These are phyloP conservation scores for Thielaviopsis cerberus DNA, from an alignment of 2,329 filamentous ascomycete species.

Conservation along the genomic window DNA sequence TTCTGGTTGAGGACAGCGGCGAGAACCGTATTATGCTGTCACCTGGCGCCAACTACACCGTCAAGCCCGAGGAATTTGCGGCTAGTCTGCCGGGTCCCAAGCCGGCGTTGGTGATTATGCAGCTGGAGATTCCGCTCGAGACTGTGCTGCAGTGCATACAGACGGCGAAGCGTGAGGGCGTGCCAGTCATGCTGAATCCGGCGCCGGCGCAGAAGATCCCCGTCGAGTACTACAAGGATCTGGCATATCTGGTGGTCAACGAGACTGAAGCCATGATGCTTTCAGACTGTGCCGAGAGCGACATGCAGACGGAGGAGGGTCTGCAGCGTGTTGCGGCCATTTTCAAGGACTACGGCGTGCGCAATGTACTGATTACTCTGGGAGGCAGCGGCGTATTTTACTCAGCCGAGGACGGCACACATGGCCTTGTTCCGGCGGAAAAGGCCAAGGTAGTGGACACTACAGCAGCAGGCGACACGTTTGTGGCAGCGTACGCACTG, in stretches of 20 bases:
- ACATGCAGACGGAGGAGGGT: conserved; percentile 4
- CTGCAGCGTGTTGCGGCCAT: conserved; percentile 14
- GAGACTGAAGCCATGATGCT: conserved; percentile 54
- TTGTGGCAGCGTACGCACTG: conserved; percentile 48
- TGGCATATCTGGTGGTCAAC: conserved; percentile 54
- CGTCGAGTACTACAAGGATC: conserved; percentile 33
- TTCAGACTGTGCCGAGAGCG: conserved; percentile 2
- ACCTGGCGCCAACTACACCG: conserved; percentile 31
- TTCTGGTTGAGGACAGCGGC: conserved; percentile 36
- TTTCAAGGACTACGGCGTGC: conserved; percentile 42
- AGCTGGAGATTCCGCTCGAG: conserved; percentile 38
- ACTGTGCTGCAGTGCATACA: conserved; percentile 33
- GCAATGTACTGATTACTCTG: conserved; percentile 48
- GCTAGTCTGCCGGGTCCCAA: conserved; percentile 18
- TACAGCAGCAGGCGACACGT: conserved; percentile 57
- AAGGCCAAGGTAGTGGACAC: conserved; percentile 50
- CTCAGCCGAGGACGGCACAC: conserved; percentile 23
- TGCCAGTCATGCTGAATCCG: conserved; percentile 50
- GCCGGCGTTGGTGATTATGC: conserved; percentile 39
- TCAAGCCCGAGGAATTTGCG: conserved; percentile 7
- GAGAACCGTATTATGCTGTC: conserved; percentile 41
- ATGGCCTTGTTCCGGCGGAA: conserved; percentile 24
- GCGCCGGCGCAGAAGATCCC: conserved; percentile 45
- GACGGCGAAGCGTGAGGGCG: conserved; percentile 20
- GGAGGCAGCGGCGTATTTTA: conserved; percentile 42